Base-by-base conservation (phyloP, 192 early-diverging fungal species). In the Backusella macrospora region DNA sequence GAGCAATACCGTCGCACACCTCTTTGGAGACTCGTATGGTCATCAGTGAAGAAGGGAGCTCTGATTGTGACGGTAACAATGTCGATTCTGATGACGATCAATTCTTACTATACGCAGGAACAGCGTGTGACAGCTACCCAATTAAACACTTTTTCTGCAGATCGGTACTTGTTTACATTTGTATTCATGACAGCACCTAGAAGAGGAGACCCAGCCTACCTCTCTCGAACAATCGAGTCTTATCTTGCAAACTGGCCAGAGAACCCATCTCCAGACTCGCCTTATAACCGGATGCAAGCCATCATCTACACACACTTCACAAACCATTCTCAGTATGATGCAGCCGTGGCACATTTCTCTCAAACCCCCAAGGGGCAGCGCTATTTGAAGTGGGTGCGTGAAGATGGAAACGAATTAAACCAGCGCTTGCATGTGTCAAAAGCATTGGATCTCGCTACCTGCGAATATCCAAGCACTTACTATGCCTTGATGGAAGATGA, bases 161-260 rank as follows among this genome's bases (percentile, higher is more conserved):
- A 83, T n/a, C 77, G 65, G 4, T 82, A 78, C 46, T 73, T 87
- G 34, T 79, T 87, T 46, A 79, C 84, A 1, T 74, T 85, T 29
- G 70, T 85, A 1, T 49, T 85, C 49, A 87, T 87, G 86, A 87
- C 84, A 8, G 86, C 86, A 0, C 86, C 86, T 0, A 72, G 86
- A 62, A 78, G 76, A 8, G 75, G 70, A 10, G 80, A 84, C 55
- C 73, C 73, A 21, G 74, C 81, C n/a, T 87, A 83, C 46, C 78
- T 87, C 15, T 76, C 74, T 16, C 75, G 76, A 34, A 85, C 84
- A 4, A 72, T 87, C 0, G 55, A 82, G 10, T 84, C 83, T 1
- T 87, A 87, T 59, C 71, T 87, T 42, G 48, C 48, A 68, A 80
- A 85, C 23, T 85, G 83, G 71, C 82, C 84, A 34, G 38, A 45